Conservation (phyloP, 2,329 filamentous ascomycete genomes). For the Diaporthe velutina region DNA sequence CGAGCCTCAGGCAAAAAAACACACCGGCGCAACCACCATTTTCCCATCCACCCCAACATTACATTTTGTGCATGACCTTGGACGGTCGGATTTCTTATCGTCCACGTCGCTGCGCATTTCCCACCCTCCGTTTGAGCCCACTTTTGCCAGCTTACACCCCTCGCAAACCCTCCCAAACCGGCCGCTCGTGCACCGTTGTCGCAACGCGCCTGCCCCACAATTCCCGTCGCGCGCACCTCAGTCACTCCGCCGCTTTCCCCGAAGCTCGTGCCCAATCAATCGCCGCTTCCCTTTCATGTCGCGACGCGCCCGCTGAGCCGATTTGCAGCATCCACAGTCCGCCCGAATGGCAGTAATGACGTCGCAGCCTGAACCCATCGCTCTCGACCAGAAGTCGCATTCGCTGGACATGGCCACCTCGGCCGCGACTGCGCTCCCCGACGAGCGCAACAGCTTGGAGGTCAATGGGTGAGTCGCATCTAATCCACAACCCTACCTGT, state of each 20-base stretch:
- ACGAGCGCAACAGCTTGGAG: slow-evolving; percentile 45
- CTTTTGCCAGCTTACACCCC: slow-evolving; percentile 30
- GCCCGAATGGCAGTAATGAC: slow-evolving; percentile 67
- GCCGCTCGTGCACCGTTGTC: slow-evolving; percentile 15
- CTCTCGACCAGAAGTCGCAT: slow-evolving; percentile 64
- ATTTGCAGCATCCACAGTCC: slow-evolving; percentile 46
- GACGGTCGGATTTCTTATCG: neutral
- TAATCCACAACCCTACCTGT: neutral
- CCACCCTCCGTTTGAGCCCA: slow-evolving; percentile 21
- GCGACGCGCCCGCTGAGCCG: slow-evolving; percentile 40
- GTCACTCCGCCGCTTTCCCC: neutral
- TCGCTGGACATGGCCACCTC: slow-evolving; percentile 59
- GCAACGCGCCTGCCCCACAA: slow-evolving; percentile 33
- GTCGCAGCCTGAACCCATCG: slow-evolving; percentile 58
- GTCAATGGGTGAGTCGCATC: slow-evolving; percentile 69
- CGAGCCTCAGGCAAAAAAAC: slow-evolving; percentile 40
- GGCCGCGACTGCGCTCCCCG: slow-evolving; percentile 57
- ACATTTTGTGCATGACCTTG: slow-evolving; percentile 32
- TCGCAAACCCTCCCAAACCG: neutral
- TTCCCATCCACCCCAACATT: slow-evolving; percentile 36
- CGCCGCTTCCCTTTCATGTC: slow-evolving; percentile 51
- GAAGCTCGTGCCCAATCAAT: neutral
- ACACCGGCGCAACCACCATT: slow-evolving; percentile 37
- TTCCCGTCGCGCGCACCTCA: slow-evolving; percentile 29
- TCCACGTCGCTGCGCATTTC: slow-evolving; percentile 1